Base-by-base conservation (phyloP, 768 basidiomycete species). In the Glaciozyma martinii region DNA sequence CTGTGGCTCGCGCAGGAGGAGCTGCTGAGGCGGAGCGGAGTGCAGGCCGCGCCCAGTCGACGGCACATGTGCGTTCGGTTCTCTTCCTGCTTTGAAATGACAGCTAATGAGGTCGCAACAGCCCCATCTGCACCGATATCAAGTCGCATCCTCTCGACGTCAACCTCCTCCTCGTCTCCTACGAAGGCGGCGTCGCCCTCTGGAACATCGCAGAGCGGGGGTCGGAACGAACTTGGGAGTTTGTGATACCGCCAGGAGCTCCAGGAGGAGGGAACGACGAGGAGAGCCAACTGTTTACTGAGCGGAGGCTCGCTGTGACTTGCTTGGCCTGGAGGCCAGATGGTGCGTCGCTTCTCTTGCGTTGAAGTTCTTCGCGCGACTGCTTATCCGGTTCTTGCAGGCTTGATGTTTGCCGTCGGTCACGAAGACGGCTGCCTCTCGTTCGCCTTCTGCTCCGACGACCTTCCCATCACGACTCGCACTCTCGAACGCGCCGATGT, bases 391-490 rank as follows among this genome's bases (percentile, higher is more conserved):
- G 29, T 29, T 10, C 9, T 15, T 30, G 3, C 55, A 65, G 63
- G 63, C 1, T 85, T 89, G 65, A 80, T 89, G 65, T 86, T 94
- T 65, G 88, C 83, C 27, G 85, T 84, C 18, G 90, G 91, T 0
- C 82, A 92, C 73, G 80, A 83, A 23, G 91, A 94, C 75, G 90
- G 91, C 12, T 85, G 83, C 58, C 81, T 94, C 40, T 83, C 86
- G 7, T 88, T 92, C 74, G 91, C 89, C 86, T 85, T 87, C 1
- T 77, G 85, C 3, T 85, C 87, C 53, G 89, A 92, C 68, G 85
- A 86, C 62, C 82, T 83, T 86, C 90, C 72, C 0, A 77, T 94
- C 27, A 78, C 85, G 57, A 87, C 89, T 29, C 80, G 86, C 52
- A 91, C 89, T 1, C 74, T 91, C 55, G 76, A 75, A 23, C 74